phyloP scores from a whole-genome alignment of 768 basidiomycete species.

The Russula sp. region DNA sequence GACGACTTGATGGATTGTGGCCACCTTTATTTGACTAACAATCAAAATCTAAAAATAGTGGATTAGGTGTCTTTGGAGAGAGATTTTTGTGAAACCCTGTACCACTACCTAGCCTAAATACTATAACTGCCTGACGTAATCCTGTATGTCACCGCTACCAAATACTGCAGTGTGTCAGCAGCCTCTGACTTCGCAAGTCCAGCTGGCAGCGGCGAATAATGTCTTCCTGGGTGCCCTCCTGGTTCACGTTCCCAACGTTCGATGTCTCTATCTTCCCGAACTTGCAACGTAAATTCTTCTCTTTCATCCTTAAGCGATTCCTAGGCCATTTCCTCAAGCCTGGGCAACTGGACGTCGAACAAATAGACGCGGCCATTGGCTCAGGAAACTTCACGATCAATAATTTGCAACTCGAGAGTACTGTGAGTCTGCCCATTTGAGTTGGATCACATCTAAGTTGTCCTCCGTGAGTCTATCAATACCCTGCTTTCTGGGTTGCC shows the following conservation, averaged over 20 bases:
- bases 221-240: conserved; percentile 45
- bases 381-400: conserved; percentile 85
- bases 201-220: conserved; percentile 28
- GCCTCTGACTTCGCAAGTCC: too few relatives aligned
- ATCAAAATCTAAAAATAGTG: conserved; percentile 25
- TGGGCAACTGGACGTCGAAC: conserved; percentile 80
- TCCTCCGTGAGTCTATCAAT: conserved; percentile 68
- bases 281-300: conserved; percentile 86
- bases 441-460: conserved; percentile 28
- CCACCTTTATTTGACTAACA: conserved; percentile 25
- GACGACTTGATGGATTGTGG: conserved; percentile 30
- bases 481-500: conserved; percentile 61
- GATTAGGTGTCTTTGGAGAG: neutral
- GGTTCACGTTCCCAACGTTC: conserved; percentile 55
- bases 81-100: neutral
- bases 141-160: neutral
- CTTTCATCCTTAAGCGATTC: conserved; percentile 78
- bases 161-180: conserved; percentile 2
- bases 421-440: conserved; percentile 47
- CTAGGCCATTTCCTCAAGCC: conserved; percentile 86
- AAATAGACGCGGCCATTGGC: conserved; percentile 92
- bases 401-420: conserved; percentile 72
- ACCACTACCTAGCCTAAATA: neutral
- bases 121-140: conserved; percentile 10
- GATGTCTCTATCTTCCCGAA: conserved; percentile 63